Conservation (phyloP, 768 basidiomycete species). For the Hirschioporus abietinus region DNA sequence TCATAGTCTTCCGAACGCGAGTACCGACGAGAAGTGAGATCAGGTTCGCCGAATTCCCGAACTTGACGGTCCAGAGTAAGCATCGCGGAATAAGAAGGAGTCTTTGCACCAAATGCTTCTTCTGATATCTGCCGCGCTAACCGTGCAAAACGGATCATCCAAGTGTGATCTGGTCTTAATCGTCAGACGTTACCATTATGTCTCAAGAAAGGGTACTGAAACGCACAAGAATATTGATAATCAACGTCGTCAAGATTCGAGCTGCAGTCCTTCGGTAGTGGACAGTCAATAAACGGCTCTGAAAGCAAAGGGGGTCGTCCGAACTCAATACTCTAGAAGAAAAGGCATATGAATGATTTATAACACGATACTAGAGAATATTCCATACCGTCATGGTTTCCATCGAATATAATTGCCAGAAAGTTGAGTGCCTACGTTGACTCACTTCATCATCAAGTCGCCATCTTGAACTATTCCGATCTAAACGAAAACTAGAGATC, state of each 20-base stretch:
- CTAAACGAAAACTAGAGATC: constrained; percentile 25
- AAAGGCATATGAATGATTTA: background rate
- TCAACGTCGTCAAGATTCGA: constrained; percentile 22
- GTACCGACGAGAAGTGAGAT: constrained; percentile 26
- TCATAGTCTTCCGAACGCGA: constrained; percentile 8
- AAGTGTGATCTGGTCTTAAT: background rate
- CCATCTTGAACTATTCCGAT: constrained; percentile 58
- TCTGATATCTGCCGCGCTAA: background rate
- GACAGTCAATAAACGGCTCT: constrained; percentile 48
- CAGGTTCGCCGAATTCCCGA: constrained; percentile 53
- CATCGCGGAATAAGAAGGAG: constrained; percentile 45
- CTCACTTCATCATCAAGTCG: constrained; percentile 40
- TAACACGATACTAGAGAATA: constrained; percentile 1
- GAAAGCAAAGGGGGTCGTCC: constrained; percentile 57
- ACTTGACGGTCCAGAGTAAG: constrained; percentile 56
- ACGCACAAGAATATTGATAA: background rate
- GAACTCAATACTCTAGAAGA: constrained; percentile 49
- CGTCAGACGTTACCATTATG: background rate
- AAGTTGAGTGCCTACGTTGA: constrained; percentile 48
- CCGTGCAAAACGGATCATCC: constrained; percentile 14
- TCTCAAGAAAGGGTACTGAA: background rate
- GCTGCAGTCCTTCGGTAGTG: constrained; percentile 42
- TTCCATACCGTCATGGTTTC: constrained; percentile 54
- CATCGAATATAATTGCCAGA: constrained; percentile 63
- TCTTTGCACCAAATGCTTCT: constrained; percentile 29